These are phyloP conservation scores for Coemansia nantahalensis DNA, from an alignment of 192 early-diverging fungal species.

Conservation along the genomic window DNA sequence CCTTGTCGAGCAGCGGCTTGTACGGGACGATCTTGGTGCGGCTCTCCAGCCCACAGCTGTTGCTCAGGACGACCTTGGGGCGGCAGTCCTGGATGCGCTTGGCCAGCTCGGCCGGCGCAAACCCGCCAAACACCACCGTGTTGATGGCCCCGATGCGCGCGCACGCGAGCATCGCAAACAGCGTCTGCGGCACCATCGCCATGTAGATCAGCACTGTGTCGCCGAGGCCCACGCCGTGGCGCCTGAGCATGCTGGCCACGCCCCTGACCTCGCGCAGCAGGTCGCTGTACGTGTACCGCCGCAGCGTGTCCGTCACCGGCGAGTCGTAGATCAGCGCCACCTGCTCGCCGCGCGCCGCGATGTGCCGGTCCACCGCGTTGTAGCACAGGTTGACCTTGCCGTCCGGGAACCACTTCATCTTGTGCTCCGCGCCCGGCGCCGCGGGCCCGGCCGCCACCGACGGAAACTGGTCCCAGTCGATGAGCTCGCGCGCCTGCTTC, in stretches of 20 bases:
- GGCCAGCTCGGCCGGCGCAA: slow-evolving; percentile 72
- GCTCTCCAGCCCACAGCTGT: slow-evolving; percentile 79
- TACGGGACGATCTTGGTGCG: slow-evolving; percentile 64
- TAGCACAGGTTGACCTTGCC: slow-evolving; percentile 76
- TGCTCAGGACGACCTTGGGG: slow-evolving; percentile 72
- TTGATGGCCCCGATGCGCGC: slow-evolving; percentile 81
- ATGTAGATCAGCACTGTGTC: slow-evolving; percentile 81
- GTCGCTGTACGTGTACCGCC: slow-evolving; percentile 63
- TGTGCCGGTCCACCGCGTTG: slow-evolving; percentile 79
- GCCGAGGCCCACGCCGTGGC: slow-evolving; percentile 63
- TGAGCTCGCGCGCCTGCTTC: slow-evolving; percentile 37
- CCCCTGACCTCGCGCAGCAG: slow-evolving; percentile 65
- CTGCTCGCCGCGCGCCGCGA: slow-evolving; percentile 58
- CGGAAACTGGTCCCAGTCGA: slow-evolving; percentile 37
- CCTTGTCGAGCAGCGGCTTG: slow-evolving; percentile 75
- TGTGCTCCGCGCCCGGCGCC: slow-evolving; percentile 11
- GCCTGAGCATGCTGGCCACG: slow-evolving; percentile 62
- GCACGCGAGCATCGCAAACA: slow-evolving; percentile 83
- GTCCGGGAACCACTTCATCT: slow-evolving; percentile 64
- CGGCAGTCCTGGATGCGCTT: slow-evolving; percentile 81
- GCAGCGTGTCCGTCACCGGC: slow-evolving; percentile 57
- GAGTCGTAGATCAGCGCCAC: slow-evolving; percentile 76
- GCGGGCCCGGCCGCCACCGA: slow-evolving; percentile 18
- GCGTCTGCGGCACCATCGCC: slow-evolving; percentile 80
- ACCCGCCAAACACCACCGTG: slow-evolving; percentile 80